A percentile compares a stretch with the other conserved stretches of the same genome.
phyloP scores from a whole-genome alignment of 2,329 filamentous ascomycete species.

The Pestalotiopsis sp. region DNA sequence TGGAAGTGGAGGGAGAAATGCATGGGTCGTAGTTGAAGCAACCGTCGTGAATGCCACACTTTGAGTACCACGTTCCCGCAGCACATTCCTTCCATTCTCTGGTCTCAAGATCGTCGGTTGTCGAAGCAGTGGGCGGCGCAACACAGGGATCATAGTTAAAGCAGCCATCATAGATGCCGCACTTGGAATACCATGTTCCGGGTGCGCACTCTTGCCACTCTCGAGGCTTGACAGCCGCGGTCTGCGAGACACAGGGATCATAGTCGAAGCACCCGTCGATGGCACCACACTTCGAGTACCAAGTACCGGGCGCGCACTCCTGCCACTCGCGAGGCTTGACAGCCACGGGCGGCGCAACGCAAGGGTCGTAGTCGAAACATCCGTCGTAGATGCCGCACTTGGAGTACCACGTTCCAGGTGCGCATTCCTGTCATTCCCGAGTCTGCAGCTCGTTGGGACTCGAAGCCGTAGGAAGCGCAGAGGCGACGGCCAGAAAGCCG shows the following conservation, averaged over 20 bases:
- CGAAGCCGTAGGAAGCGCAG: neutral
- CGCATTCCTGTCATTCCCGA: too few species aligned
- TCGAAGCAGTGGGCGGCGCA: neutral
- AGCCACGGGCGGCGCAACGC: neutral
- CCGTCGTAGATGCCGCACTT: neutral
- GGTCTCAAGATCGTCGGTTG: neutral
- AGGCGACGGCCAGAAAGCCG: neutral
- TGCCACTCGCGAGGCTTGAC: neutral
- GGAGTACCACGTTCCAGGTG: neutral
- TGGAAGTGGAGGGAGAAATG: neutral
- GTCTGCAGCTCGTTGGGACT: neutral
- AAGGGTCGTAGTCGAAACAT: neutral
- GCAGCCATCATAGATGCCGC: neutral
- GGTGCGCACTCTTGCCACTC: neutral
- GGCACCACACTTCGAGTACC: neutral
- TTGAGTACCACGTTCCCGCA: neutral
- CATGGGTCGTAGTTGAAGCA: neutral
- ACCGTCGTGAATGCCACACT: neutral
- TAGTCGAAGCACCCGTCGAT: neutral
- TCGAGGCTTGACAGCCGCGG: neutral
- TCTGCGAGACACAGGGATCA: neutral
- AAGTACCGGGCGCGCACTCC: neutral
- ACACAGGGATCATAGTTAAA: neutral
- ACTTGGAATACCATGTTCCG: neutral
- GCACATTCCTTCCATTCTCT: neutral